These are phyloP conservation scores for Diaporthe citriasiana DNA, from an alignment of 2,329 filamentous ascomycete genomes.

Conservation along the genomic window DNA sequence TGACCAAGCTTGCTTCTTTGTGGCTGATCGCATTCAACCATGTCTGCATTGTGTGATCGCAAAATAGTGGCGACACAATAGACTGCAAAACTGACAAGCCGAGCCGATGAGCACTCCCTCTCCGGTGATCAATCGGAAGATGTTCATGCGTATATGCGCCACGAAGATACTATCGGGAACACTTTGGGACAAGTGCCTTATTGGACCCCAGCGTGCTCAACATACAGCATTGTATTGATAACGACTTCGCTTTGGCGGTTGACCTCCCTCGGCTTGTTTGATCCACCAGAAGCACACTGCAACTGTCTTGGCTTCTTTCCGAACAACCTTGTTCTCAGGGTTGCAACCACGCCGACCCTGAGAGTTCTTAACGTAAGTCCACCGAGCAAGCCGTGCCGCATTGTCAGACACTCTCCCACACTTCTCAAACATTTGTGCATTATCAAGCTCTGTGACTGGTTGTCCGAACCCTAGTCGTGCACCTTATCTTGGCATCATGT, in stretches of 20 bases:
- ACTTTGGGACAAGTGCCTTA: neutral
- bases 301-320: neutral
- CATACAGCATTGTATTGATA: neutral
- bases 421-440: conserved; percentile 4
- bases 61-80: no score
- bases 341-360: conserved; percentile 10
- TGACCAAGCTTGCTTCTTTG: neutral
- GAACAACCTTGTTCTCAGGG: neutral
- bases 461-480: neutral
- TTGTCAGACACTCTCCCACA: conserved; percentile 2
- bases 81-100: neutral
- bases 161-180: neutral
- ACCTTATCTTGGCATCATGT: no score
- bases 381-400: neutral
- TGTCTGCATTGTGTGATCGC: no score
- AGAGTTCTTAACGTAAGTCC: neutral
- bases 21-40: neutral
- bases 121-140: conserved; percentile 1
- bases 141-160: conserved; percentile 2
- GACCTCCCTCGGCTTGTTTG: neutral
- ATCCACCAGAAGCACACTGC: neutral
- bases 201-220: neutral
- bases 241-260: neutral
- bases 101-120: neutral
- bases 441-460: neutral